Evolutionary conservation across 2,329 filamentous ascomycete genomes (phyloP), one percentile per base, ranked within the genome.

Genomic region (Emydomyces testavorans): DNA sequence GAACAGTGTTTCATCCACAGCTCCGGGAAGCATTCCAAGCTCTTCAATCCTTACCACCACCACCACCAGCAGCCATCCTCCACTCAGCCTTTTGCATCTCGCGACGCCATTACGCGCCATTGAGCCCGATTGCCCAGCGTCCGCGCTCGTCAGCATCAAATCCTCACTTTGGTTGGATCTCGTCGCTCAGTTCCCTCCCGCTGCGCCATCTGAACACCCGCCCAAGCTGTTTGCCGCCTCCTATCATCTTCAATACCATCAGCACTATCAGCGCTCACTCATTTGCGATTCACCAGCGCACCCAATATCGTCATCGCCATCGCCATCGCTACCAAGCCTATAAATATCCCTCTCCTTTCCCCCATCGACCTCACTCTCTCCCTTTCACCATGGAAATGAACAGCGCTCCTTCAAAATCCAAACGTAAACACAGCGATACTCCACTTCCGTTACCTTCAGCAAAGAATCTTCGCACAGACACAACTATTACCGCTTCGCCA

Each of bases 341-440:
- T 47, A 47, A 47, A 47, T 47, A 47, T 20, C 45, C 28, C 28
- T 34, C 11, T 8, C 5, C n/a, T 13, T 21, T 26, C 26, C n/a
- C 13, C 16, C 32, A 20, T 28, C 39, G 6, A 18, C 26, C 28
- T 18, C 15, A 6, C 21, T 34, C 34, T 36, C 28, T 36, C 31
- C 18, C 13, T 13, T 28, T 29, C 42, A 56, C 52, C 13, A 76
- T 76, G 72, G 71, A 74, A 52, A 62, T 68, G 52, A 71, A 71
- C 61, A 69, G 70, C 54, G 61, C 65, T 39, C 8, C 45, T n/a
- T 28, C 26, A 26, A 48, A 42, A 42, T 32, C 47, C 15, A 78
- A 78, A 64, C 74, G 75, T 62, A 78, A 77, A 63, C 72, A 71
- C 57, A 74, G 71, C 53, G 71, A 73, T 13, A 65, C 72, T 29